Percentiles rank a stretch among this genome's conserved stretches.
Evolutionary conservation across 2,329 filamentous ascomycete genomes (phyloP).

Genomic region (Beauveria sp.): DNA sequence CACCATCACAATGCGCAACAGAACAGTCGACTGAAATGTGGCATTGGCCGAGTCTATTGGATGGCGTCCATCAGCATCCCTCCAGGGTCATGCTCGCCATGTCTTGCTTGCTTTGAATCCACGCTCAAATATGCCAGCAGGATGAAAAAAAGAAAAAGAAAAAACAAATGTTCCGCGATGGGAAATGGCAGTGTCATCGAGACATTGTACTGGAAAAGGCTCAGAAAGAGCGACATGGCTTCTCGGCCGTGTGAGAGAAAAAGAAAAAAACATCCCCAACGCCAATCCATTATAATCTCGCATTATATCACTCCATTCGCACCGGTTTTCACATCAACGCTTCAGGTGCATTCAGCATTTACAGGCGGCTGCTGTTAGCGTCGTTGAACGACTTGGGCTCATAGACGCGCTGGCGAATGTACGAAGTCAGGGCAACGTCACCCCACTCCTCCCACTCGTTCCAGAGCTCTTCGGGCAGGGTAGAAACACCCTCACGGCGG

Average conservation of each 20-base stretch:
- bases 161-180: neutral
- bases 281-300: constrained; percentile 5
- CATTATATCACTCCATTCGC: neutral
- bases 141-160: neutral
- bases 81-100: neutral
- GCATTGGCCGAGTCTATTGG: constrained; percentile 5
- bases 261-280: neutral
- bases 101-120: constrained; percentile 1
- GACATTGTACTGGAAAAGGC: neutral
- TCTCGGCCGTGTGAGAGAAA: neutral
- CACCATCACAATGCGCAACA: neutral
- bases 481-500: constrained; percentile 70
- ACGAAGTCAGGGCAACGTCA: constrained; percentile 52
- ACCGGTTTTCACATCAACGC: neutral
- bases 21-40: neutral
- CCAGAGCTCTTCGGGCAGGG: constrained; percentile 60
- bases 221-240: neutral
- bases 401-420: constrained; percentile 54
- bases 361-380: constrained; percentile 26
- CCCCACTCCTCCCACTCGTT: constrained; percentile 67
- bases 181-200: neutral
- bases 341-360: neutral
- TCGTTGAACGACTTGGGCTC: constrained; percentile 43
- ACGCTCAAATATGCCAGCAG: constrained; percentile 8
- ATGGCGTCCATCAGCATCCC: neutral